Evolutionary conservation across 108 stramenopile species (phyloP).

Genomic region (Nitzschia palea): DNA sequence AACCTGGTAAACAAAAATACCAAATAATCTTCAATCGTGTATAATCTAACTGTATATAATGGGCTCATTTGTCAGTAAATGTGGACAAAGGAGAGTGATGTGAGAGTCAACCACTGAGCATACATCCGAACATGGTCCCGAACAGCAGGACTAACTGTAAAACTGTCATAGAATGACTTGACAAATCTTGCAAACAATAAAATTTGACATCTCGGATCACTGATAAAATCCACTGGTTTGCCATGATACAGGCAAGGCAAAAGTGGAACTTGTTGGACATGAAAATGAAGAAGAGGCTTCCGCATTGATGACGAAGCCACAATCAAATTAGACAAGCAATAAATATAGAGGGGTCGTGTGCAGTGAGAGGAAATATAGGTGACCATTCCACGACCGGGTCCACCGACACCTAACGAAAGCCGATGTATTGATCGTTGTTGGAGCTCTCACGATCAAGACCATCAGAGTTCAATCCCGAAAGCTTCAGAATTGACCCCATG

Average conservation of each 20-base stretch:
- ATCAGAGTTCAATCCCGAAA: constrained; percentile 19
- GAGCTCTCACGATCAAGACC: constrained; percentile 13
- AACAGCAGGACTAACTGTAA: constrained; percentile 34
- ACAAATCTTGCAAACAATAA: constrained; percentile 11
- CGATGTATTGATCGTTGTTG: constrained; percentile 19
- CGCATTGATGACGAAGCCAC: constrained; percentile 1
- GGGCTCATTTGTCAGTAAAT: no score
- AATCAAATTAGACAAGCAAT: constrained; percentile 3
- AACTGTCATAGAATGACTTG: neutral
- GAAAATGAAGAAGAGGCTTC: no score
- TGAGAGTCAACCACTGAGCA: constrained; percentile 33
- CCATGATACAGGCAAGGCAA: neutral
- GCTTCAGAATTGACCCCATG: constrained; percentile 34
- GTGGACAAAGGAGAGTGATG: no score
- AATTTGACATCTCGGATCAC: constrained; percentile 12
- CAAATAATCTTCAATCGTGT: neutral
- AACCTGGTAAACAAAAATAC: neutral
- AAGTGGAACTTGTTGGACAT: no score
- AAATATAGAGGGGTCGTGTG: no score
- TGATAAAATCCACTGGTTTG: neutral
- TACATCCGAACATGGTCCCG: constrained; percentile 11
- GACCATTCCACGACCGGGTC: neutral
- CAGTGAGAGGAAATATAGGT: neutral
- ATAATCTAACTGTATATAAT: neutral
- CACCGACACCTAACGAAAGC: neutral